Conservation (phyloP, 192 early-diverging fungal species). For the Paraglomus brasilianum region DNA sequence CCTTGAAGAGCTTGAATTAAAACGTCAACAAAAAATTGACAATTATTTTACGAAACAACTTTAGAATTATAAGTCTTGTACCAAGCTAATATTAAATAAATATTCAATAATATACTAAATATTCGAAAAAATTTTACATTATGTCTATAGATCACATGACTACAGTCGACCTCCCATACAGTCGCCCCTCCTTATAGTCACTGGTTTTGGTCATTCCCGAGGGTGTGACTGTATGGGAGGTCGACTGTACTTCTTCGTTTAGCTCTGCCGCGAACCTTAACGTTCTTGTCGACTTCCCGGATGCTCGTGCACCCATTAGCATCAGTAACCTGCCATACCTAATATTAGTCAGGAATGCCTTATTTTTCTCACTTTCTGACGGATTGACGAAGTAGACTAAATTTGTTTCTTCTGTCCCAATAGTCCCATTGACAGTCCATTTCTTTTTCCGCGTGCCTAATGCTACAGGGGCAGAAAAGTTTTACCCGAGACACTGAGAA, state of each 20-base stretch:
- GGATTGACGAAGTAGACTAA: slow-evolving; percentile 35
- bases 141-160: too few relatives aligned
- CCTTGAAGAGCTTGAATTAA: too few relatives aligned
- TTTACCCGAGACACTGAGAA: slow-evolving; percentile 23
- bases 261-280: slow-evolving; percentile 21
- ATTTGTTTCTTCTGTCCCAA: slow-evolving; percentile 1
- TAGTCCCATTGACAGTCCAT: slow-evolving; percentile 25
- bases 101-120: too few relatives aligned
- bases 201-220: too few relatives aligned
- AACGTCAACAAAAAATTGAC: too few relatives aligned
- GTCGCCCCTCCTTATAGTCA: too few relatives aligned
- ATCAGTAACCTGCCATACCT: slow-evolving; percentile 20
- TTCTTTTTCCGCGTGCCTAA: slow-evolving; percentile 16
- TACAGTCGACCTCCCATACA: too few relatives aligned
- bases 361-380: slow-evolving; percentile 32
- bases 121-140: too few relatives aligned
- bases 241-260: slow-evolving; percentile 27
- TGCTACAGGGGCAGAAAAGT: slow-evolving; percentile 9
- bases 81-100: too few relatives aligned
- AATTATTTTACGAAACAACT: too few relatives aligned
- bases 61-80: too few relatives aligned
- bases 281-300: slow-evolving; percentile 37
- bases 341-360: slow-evolving; percentile 33
- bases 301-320: slow-evolving; percentile 34
- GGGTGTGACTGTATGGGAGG: too few relatives aligned